phyloP scores from a whole-genome alignment of 1,139 yeast species.

The Wickerhamomyces sp. region DNA sequence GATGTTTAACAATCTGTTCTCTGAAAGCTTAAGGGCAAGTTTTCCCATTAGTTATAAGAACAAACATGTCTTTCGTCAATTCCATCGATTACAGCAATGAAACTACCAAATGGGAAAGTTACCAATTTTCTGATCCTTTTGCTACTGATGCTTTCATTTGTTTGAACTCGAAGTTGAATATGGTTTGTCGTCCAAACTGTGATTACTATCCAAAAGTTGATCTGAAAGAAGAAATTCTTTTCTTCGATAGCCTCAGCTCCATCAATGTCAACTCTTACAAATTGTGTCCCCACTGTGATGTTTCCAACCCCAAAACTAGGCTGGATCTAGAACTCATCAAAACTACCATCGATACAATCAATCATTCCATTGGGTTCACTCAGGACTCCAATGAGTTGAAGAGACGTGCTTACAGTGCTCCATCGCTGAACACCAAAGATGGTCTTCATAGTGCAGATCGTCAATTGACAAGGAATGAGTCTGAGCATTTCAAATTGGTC shows the following conservation, averaged over 20 bases:
- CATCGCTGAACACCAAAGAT: conserved; percentile 26
- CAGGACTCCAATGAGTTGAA: conserved; percentile 29
- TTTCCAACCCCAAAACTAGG: conserved; percentile 23
- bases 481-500: conserved; percentile 66
- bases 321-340: conserved; percentile 50
- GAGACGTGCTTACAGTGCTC: conserved; percentile 21
- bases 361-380: conserved; percentile 52
- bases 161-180: conserved; percentile 38
- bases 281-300: conserved; percentile 54
- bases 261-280: conserved; percentile 34
- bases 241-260: conserved; percentile 43
- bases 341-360: conserved; percentile 54
- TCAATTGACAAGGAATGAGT: conserved; percentile 45
- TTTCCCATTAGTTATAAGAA: too few species aligned
- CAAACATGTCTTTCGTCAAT: too few species aligned
- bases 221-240: conserved; percentile 41
- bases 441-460: conserved; percentile 28
- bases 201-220: conserved; percentile 38
- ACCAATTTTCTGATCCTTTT: conserved; percentile 63
- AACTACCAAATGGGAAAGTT: conserved; percentile 56
- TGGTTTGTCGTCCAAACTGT: conserved; percentile 66
- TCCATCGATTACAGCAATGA: conserved; percentile 23
- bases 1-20: too few species aligned
- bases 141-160: conserved; percentile 54
- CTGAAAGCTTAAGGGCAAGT: not conserved